phyloP scores from a whole-genome alignment of 352 stramenopile species.

The Phytophthora agathidicida region DNA sequence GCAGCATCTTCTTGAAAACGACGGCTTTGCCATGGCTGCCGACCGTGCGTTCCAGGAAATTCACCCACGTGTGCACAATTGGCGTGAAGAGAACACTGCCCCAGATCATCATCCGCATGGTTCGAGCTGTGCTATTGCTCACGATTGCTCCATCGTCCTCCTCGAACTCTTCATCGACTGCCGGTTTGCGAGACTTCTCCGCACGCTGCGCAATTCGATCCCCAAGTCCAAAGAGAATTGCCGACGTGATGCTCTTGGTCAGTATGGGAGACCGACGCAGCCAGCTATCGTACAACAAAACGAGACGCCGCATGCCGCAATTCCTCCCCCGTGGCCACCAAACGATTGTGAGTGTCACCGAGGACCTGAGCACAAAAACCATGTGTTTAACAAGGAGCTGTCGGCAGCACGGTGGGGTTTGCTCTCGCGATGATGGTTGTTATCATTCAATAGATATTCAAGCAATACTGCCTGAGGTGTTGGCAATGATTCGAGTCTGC shows the following conservation, averaged over 20 bases:
- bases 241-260: conserved; percentile 65
- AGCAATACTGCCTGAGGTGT: neutral
- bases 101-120: conserved; percentile 83
- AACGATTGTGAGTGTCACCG: conserved; percentile 7
- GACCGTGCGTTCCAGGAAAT: conserved; percentile 68
- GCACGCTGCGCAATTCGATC: conserved; percentile 60
- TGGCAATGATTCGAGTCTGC: neutral
- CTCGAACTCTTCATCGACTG: neutral
- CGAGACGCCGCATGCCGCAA: conserved; percentile 34
- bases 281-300: conserved; percentile 47
- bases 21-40: conserved; percentile 34
- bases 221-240: conserved; percentile 54
- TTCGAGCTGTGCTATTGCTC: conserved; percentile 39
- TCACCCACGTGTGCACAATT: conserved; percentile 87
- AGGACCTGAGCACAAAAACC: conserved; percentile 25
- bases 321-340: conserved; percentile 13
- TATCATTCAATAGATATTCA: neutral
- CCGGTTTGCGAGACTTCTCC: conserved; percentile 19
- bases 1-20: conserved; percentile 48
- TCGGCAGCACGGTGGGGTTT: too few species aligned
- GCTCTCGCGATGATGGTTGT: neutral
- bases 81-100: conserved; percentile 83
- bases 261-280: conserved; percentile 51
- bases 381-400: conserved; percentile 8
- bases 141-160: conserved; percentile 16